Percentiles rank a stretch among this genome's conserved stretches.
Conservation (phyloP, 2,329 filamentous ascomycete genomes). For the Claviceps sp. region DNA sequence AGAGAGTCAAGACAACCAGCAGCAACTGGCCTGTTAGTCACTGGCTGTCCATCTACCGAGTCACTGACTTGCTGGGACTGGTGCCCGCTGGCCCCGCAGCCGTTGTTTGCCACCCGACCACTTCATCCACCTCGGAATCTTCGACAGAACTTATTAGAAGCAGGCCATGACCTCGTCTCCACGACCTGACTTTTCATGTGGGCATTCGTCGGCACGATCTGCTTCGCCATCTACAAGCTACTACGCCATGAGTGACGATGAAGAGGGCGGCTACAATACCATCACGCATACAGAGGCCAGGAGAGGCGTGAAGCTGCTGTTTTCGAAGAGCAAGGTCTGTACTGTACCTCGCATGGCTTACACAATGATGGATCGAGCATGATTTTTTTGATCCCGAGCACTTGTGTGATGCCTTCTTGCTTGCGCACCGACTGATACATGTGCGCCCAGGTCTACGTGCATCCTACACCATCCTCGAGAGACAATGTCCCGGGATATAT, state of each 20-base stretch:
- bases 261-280: conserved; percentile 89
- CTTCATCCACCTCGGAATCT: neutral
- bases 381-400: neutral
- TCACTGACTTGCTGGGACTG: neutral
- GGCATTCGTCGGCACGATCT: conserved; percentile 1
- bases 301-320: conserved; percentile 82
- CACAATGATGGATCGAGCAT: neutral
- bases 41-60: too few relatives aligned
- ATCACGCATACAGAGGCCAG: conserved; percentile 68
- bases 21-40: too few relatives aligned
- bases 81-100: neutral
- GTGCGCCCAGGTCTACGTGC: conserved; percentile 67
- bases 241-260: conserved; percentile 79
- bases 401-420: neutral
- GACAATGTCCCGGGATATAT: conserved; percentile 95
- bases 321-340: conserved; percentile 85
- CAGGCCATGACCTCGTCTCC: conserved; percentile 3
- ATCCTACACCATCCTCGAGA: conserved; percentile 82
- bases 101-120: neutral
- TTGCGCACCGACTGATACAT: neutral
- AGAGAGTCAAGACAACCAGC: too few relatives aligned
- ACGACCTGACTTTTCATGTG: neutral
- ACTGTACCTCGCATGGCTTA: neutral
- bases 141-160: neutral
- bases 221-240: conserved; percentile 10